Base-by-base conservation (phyloP, 1,284 basidiomycete genomes). In the Limonomyces culmigenus region DNA sequence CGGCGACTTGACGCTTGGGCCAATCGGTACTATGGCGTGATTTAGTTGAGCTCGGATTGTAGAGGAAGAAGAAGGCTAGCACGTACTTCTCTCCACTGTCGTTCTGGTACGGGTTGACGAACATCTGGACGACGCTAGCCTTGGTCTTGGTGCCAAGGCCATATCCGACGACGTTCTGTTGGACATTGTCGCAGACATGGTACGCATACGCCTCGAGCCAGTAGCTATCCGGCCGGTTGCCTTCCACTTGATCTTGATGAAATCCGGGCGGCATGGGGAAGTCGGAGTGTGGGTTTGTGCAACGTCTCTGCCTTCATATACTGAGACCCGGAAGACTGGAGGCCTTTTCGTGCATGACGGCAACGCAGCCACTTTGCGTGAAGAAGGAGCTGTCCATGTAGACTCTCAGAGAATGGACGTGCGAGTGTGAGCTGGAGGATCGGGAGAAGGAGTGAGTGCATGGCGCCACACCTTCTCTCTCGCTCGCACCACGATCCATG, bases 171-270 rank as follows among this genome's bases (percentile, higher is more conserved):
- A 54, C 37, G 29, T 54, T 47, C 5, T 47, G 50, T 21, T 34
- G 39, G 4, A 38, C 29, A 12, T 37, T 38, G 12, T 44, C 32
- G 2, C 11, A 40, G 3, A 36, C 36, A 23, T 37, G 29, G 42
- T 48, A 51, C 11, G 46, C 47, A 36, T 53, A 52, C 3, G 50
- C 48, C 15, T 50, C 39, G 27, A 52, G 35, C 48, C 50, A 53
- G 42, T 53, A 52, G 8, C 50, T 50, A 35, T 53, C 49, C 8
- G 40, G 35, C 23, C 25, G 25, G n/a, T 8, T 8, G 10, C 25
- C 25, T 27, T 27, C 10, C 8, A 27, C 25, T 27, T 27, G 25
- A 27, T 27, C 25, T 27, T 27, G n/a, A n/a, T 8, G n/a, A 27
- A 27, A 27, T 27, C 10, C n/a, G n/a, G n/a, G n/a, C n/a, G n/a